phyloP scores from a whole-genome alignment of 805 yeast genomes.

The Vanderwaltozyma yarrowii region DNA sequence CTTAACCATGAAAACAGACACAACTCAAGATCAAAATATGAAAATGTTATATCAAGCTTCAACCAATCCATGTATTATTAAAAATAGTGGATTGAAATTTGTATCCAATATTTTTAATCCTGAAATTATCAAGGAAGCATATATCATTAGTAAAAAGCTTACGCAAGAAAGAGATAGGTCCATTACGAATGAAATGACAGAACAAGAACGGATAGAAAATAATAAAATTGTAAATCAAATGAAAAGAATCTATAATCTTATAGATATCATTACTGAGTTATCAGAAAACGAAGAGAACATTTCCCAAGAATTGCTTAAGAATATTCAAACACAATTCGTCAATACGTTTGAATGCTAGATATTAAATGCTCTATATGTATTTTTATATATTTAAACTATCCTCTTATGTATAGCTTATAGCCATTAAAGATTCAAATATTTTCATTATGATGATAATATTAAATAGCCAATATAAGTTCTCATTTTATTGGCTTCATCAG shows the following conservation, averaged over 20 bases:
- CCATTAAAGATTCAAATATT: too few species aligned
- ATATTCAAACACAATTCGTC: constrained; percentile 22
- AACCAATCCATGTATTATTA: constrained; percentile 15
- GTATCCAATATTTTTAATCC: constrained; percentile 19
- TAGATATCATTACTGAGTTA: constrained; percentile 16
- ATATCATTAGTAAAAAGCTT: constrained; percentile 14
- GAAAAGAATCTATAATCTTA: constrained; percentile 22
- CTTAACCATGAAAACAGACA: constrained; percentile 29
- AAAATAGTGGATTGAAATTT: constrained; percentile 27
- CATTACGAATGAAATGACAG: constrained; percentile 3
- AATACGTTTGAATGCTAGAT: background rate
- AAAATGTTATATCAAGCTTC: constrained; percentile 27
- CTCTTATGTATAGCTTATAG: too few species aligned
- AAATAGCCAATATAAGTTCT: constrained; percentile 37
- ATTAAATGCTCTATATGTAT: background rate
- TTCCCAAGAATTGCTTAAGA: constrained; percentile 9
- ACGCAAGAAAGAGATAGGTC: background rate
- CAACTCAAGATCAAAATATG: constrained; percentile 9
- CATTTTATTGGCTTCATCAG: constrained; percentile 56
- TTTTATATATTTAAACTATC: too few species aligned
- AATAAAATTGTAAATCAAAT: constrained; percentile 7
- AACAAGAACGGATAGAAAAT: constrained; percentile 5
- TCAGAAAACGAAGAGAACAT: constrained; percentile 7
- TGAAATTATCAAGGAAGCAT: constrained; percentile 22
- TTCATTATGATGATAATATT: too few species aligned